Conservation (phyloP, 106 monocot genomes). For the Acorus gramineus region DNA sequence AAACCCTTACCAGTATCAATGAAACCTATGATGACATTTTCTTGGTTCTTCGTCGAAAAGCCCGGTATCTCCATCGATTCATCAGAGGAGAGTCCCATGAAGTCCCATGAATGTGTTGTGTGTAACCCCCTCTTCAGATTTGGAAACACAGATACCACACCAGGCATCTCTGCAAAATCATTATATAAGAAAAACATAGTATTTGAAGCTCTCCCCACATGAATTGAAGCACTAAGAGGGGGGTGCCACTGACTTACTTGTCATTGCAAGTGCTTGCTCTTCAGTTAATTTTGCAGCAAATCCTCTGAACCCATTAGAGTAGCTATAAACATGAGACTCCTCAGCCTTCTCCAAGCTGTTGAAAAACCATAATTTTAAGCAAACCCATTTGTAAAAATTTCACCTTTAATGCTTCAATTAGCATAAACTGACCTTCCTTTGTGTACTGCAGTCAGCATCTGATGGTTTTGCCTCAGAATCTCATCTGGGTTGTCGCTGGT, state of each 20-base stretch:
- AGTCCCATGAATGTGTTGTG: slow-evolving; percentile 95
- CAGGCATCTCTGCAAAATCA: slow-evolving; percentile 46
- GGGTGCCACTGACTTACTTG: slow-evolving; percentile 23
- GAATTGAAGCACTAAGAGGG: too few species aligned
- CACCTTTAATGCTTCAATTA: neutral
- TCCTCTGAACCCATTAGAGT: slow-evolving; percentile 63
- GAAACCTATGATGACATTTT: slow-evolving; percentile 92
- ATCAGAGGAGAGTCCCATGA: slow-evolving; percentile 62
- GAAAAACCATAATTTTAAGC: neutral
- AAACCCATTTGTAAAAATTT: slow-evolving; percentile 2
- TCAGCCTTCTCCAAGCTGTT: slow-evolving; percentile 48
- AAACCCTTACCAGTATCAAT: slow-evolving; percentile 67
- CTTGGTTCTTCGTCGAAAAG: slow-evolving; percentile 78
- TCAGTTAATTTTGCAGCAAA: slow-evolving; percentile 78
- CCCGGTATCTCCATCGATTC: slow-evolving; percentile 62
- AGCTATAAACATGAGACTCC: slow-evolving; percentile 78
- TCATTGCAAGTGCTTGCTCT: slow-evolving; percentile 52
- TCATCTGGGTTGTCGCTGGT: slow-evolving; percentile 32
- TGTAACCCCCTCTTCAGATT: slow-evolving; percentile 61
- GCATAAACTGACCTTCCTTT: slow-evolving; percentile 47
- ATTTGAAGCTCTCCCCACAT: neutral
- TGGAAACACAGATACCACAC: slow-evolving; percentile 72
- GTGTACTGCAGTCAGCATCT: slow-evolving; percentile 70
- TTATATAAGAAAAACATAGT: neutral
- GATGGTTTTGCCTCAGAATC: slow-evolving; percentile 37